phyloP scores from a whole-genome alignment of 306 rosid genomes.

The Fagus sylvatica region DNA sequence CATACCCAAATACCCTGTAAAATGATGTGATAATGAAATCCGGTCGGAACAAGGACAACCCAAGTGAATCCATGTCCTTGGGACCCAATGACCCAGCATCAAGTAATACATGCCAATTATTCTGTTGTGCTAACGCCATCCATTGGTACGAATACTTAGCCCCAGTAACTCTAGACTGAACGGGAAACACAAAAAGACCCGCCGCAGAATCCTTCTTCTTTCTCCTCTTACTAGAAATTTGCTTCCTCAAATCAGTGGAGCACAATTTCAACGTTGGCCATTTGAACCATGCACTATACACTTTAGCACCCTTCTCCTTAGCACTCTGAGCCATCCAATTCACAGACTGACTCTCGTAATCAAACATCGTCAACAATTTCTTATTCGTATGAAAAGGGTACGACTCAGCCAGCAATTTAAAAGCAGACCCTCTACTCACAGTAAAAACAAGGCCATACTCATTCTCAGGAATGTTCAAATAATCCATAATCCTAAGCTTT shows the following conservation, averaged over 20 bases:
- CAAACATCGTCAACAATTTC: slow-evolving; percentile 91
- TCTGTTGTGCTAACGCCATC: slow-evolving; percentile 99
- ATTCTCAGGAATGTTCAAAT: slow-evolving; percentile 89
- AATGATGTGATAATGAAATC: slow-evolving; percentile 93
- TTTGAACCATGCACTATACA: slow-evolving; percentile 85
- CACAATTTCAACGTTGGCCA: slow-evolving; percentile 98
- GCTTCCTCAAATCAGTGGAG: slow-evolving; percentile 92
- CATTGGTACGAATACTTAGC: slow-evolving; percentile 95
- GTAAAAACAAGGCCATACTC: slow-evolving; percentile 97
- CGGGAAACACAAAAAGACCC: slow-evolving; percentile 95
- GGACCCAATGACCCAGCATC: slow-evolving; percentile 98
- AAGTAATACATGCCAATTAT: slow-evolving; percentile 95
- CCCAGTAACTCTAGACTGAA: slow-evolving; percentile 94
- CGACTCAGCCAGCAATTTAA: slow-evolving; percentile 77
- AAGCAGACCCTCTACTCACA: slow-evolving; percentile 95
- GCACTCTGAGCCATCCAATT: slow-evolving; percentile 96
- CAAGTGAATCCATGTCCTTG: slow-evolving; percentile 98
- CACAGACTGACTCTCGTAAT: slow-evolving; percentile 94
- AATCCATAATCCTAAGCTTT: slow-evolving; percentile 84
- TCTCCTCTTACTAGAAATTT: slow-evolving; percentile 78
- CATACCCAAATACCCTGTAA: slow-evolving; percentile 93
- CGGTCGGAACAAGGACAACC: slow-evolving; percentile 89
- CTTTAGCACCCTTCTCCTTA: slow-evolving; percentile 88
- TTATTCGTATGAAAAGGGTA: slow-evolving; percentile 94
- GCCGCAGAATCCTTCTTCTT: slow-evolving; percentile 86